These are phyloP conservation scores for Lactarius pseudohatsudake DNA, from an alignment of 768 basidiomycete genomes.

Conservation along the genomic window DNA sequence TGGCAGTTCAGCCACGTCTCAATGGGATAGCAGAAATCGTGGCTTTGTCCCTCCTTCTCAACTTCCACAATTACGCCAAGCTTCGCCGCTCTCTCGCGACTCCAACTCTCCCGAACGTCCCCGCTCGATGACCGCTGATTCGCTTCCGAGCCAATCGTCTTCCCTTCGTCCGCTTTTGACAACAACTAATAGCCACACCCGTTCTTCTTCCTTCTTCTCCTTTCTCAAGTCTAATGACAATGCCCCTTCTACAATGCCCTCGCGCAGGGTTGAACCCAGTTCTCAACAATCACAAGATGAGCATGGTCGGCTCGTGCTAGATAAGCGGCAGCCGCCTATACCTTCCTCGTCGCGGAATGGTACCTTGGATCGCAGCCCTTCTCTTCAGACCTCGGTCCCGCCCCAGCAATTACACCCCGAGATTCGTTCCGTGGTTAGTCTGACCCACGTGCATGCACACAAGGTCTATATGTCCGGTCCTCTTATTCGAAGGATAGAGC, in stretches of 20 bases:
- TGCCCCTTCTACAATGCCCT: constrained; percentile 28
- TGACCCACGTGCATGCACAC: constrained; percentile 74
- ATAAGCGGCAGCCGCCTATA: background rate
- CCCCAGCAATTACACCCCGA: constrained; percentile 65
- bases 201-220: constrained; percentile 66
- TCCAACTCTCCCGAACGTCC: constrained; percentile 28
- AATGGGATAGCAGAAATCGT: constrained; percentile 40
- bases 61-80: constrained; percentile 35
- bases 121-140: constrained; percentile 14
- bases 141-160: constrained; percentile 12
- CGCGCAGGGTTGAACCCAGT: constrained; percentile 12
- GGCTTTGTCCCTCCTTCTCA: constrained; percentile 41
- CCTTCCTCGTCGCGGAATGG: background rate
- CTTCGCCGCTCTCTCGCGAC: constrained; percentile 33
- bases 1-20: constrained; percentile 32
- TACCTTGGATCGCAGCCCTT: constrained; percentile 11
- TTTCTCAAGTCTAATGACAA: constrained; percentile 46
- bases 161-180: constrained; percentile 27
- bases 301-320: constrained; percentile 16
- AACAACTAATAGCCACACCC: constrained; percentile 42
- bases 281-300: constrained; percentile 18
- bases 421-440: constrained; percentile 74
- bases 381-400: constrained; percentile 18
- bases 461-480: constrained; percentile 89
- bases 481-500: constrained; percentile 72